phyloP scores from a whole-genome alignment of 306 rosid species.

The Vigna unguiculata region DNA sequence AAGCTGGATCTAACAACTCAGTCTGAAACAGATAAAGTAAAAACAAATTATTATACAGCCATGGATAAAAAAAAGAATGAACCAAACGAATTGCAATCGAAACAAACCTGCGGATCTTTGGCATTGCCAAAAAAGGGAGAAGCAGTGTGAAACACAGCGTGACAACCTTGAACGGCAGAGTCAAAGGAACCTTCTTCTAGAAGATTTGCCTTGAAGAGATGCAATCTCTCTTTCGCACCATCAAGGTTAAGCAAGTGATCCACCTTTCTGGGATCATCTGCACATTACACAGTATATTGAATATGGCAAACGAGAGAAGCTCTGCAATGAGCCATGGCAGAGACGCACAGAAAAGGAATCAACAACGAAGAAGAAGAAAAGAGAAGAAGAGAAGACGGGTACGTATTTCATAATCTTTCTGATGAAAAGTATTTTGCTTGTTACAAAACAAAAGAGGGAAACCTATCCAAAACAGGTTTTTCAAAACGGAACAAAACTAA shows the following conservation, averaged over 20 bases:
- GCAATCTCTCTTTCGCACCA: slow-evolving; percentile 62
- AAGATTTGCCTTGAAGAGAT: slow-evolving; percentile 50
- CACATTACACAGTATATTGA: not conserved
- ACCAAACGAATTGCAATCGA: not conserved
- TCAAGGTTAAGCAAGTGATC: slow-evolving; percentile 52
- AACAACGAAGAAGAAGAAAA: too few relatives aligned
- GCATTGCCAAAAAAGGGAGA: slow-evolving; percentile 32
- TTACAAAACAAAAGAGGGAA: too few relatives aligned
- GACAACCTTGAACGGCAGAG: slow-evolving; percentile 26
- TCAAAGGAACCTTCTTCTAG: slow-evolving; percentile 45
- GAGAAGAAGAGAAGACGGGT: too few relatives aligned
- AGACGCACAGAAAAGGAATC: too few relatives aligned
- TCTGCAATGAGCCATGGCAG: too few relatives aligned
- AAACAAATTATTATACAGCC: not conserved
- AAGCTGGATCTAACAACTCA: slow-evolving; percentile 46
- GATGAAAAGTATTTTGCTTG: too few relatives aligned
- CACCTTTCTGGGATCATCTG: slow-evolving; percentile 49
- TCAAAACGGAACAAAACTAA: too few relatives aligned
- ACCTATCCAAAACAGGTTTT: too few relatives aligned
- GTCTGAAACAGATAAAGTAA: slow-evolving; percentile 16
- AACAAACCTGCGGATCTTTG: slow-evolving; percentile 55
- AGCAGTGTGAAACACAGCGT: slow-evolving; percentile 25
- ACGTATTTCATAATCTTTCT: too few relatives aligned
- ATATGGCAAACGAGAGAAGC: too few relatives aligned
- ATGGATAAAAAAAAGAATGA: not conserved